These are phyloP conservation scores for Podila minutissima DNA, from an alignment of 192 early-diverging fungal genomes.

Conservation along the genomic window DNA sequence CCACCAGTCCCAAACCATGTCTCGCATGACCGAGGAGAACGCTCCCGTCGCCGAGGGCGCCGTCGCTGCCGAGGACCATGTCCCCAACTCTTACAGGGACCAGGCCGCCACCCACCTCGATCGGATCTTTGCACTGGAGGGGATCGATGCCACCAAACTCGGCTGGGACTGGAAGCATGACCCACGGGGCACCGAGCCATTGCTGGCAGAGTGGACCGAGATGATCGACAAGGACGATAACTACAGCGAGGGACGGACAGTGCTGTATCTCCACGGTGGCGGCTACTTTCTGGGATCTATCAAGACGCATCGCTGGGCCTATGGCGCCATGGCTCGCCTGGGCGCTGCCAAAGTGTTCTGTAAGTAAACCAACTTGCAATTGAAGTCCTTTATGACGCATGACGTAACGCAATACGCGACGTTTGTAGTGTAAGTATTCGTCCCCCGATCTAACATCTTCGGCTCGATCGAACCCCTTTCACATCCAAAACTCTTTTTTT, in stretches of 20 bases:
- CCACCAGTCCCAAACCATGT: conserved; percentile 38
- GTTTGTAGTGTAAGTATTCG: too few species aligned
- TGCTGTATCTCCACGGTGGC: conserved; percentile 84
- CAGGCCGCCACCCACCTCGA: conserved; percentile 43
- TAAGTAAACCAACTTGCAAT: conserved; percentile 8
- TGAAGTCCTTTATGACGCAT: not conserved
- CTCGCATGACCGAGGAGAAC: conserved; percentile 26
- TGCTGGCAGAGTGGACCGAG: conserved; percentile 61
- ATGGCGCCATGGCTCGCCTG: conserved; percentile 60
- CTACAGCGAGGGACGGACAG: conserved; percentile 57
- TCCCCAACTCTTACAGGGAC: conserved; percentile 51
- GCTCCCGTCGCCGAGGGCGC: conserved; percentile 43
- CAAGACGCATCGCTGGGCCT: conserved; percentile 54
- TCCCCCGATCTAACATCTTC: not conserved
- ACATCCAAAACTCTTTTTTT: not conserved
- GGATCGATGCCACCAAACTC: conserved; percentile 36
- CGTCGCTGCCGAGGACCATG: conserved; percentile 5
- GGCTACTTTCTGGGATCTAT: conserved; percentile 67
- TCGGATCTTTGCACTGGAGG: conserved; percentile 24
- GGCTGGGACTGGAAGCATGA: conserved; percentile 64
- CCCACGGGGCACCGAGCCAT: conserved; percentile 34
- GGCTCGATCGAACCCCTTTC: not conserved
- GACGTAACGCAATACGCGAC: not conserved
- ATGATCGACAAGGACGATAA: conserved; percentile 40
- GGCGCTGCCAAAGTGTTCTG: conserved; percentile 49